Conservation (phyloP, 306 rosid species). For the Castanospermum australe region DNA sequence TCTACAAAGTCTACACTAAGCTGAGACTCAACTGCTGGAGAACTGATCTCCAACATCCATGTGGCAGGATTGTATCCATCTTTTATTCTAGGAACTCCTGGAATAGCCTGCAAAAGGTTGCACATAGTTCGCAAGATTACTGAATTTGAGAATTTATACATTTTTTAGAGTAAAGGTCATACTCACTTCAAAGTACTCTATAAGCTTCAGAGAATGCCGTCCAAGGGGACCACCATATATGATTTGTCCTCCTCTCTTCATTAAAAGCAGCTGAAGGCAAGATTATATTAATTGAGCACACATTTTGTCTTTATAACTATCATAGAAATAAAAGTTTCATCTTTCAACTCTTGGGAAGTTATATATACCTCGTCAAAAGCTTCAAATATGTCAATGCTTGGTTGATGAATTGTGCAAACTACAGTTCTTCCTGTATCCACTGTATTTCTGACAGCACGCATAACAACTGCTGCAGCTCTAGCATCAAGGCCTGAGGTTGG, state of each 20-base stretch:
- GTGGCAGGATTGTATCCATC: conserved; percentile 53
- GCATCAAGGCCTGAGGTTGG: conserved; percentile 66
- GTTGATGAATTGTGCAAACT: conserved; percentile 67
- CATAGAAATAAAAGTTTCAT: background rate
- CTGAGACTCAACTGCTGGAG: conserved; percentile 41
- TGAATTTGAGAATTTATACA: conserved; percentile 2
- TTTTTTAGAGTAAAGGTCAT: background rate
- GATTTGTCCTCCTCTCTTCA: conserved; percentile 60
- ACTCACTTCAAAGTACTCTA: conserved; percentile 54
- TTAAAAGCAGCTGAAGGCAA: conserved; percentile 48
- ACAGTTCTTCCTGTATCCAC: conserved; percentile 56
- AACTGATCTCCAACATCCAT: conserved; percentile 54
- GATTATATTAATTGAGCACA: background rate
- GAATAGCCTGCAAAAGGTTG: conserved; percentile 44
- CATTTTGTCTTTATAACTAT: background rate
- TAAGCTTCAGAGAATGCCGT: conserved; percentile 45
- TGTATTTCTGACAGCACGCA: conserved; percentile 59
- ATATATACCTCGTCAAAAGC: conserved; percentile 52
- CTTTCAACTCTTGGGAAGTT: background rate
- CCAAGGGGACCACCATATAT: conserved; percentile 57
- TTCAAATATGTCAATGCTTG: conserved; percentile 63
- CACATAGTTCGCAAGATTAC: conserved; percentile 6
- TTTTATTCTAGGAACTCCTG: conserved; percentile 43
- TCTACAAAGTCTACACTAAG: conserved; percentile 49
- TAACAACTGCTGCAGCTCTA: conserved; percentile 57